These are phyloP conservation scores for Cordyceps militaris DNA, from an alignment of 2,329 filamentous ascomycete species.

Conservation along the genomic window DNA sequence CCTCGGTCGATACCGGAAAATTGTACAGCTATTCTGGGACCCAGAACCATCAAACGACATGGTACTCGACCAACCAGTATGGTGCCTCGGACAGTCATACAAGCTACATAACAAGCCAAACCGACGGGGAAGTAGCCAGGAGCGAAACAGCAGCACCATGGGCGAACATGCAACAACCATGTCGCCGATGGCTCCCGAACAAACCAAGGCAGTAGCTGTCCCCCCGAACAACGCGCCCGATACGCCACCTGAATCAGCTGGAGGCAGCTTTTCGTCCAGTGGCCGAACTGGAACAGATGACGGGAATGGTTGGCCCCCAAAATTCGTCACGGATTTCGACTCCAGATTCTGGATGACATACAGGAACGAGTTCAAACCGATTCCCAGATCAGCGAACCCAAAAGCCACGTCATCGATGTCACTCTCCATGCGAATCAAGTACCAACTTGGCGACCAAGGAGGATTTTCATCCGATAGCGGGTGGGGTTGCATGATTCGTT, in stretches of 20 bases:
- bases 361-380: constrained; percentile 75
- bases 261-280: constrained; percentile 45
- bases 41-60: constrained; percentile 78
- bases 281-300: constrained; percentile 38
- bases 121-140: constrained; percentile 7
- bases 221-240: constrained; percentile 29
- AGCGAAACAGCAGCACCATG: constrained; percentile 19
- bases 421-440: constrained; percentile 76
- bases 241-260: constrained; percentile 41
- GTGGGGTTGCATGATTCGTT: constrained; percentile 98
- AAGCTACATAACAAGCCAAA: constrained; percentile 25
- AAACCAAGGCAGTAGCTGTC: not conserved
- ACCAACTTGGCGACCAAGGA: constrained; percentile 65
- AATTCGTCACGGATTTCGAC: constrained; percentile 88
- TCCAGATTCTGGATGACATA: constrained; percentile 96
- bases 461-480: constrained; percentile 91
- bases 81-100: constrained; percentile 65
- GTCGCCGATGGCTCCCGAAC: constrained; percentile 9
- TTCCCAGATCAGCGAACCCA: constrained; percentile 70
- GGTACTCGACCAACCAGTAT: constrained; percentile 61
- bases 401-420: constrained; percentile 67
- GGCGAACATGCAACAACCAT: not conserved
- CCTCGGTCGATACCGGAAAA: constrained; percentile 66
- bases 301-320: constrained; percentile 66
- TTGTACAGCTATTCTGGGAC: constrained; percentile 90